These are phyloP conservation scores for Sporothrix variecibatus DNA, from an alignment of 2,329 filamentous ascomycete genomes.

Conservation along the genomic window DNA sequence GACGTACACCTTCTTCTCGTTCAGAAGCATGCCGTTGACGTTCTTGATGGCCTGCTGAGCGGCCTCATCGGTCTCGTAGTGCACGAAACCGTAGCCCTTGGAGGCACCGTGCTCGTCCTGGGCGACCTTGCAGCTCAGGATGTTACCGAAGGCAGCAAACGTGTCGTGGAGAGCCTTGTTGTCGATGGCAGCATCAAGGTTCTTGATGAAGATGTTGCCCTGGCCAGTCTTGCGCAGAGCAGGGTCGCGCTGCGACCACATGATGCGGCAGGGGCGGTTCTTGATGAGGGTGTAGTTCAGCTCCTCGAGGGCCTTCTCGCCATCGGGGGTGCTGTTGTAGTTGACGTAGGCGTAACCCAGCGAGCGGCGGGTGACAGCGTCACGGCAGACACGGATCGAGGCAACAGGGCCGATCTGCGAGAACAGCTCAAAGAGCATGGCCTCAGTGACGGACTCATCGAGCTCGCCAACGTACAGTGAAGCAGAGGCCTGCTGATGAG, in stretches of 20 bases:
- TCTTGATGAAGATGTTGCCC: constrained; percentile 99
- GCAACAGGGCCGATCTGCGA: constrained; percentile 98
- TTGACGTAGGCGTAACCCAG: constrained; percentile 99
- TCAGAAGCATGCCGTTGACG: constrained; percentile 98
- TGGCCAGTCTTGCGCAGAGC: constrained; percentile 98
- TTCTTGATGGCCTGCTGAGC: constrained; percentile 98
- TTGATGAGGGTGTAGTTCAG: constrained; percentile 99
- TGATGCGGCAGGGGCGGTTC: constrained; percentile 98
- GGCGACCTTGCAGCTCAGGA: constrained; percentile 98
- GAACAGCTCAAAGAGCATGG: constrained; percentile 99
- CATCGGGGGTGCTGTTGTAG: constrained; percentile 96
- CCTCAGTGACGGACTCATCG: constrained; percentile 95
- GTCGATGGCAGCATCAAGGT: constrained; percentile 96
- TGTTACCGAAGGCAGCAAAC: constrained; percentile 98
- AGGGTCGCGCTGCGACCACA: constrained; percentile 99
- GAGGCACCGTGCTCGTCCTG: constrained; percentile 96
- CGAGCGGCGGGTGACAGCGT: constrained; percentile 96
- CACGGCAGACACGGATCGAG: constrained; percentile 99
- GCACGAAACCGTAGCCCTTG: constrained; percentile 98
- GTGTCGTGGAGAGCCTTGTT: constrained; percentile 99
- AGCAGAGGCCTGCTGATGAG: constrained; percentile 85
- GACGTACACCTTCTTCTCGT: constrained; percentile 99
- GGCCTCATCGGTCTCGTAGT: constrained; percentile 99
- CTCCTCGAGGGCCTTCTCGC: constrained; percentile 97
- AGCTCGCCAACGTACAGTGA: constrained; percentile 99